phyloP scores from a whole-genome alignment of 768 basidiomycete species.

The Pulveroboletus ravenelii region DNA sequence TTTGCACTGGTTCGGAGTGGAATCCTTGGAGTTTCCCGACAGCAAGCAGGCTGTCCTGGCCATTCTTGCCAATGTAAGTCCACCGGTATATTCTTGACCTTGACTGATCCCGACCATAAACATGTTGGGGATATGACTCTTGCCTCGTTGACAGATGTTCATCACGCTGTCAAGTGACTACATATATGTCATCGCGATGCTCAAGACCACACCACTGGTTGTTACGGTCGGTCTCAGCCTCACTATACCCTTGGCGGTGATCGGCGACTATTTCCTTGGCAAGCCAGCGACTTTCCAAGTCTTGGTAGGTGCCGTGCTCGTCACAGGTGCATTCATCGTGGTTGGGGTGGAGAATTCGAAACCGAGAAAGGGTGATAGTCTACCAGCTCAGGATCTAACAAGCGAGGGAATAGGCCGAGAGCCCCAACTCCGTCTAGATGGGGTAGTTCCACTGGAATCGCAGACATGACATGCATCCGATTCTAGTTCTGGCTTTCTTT shows the following conservation, averaged over 20 bases:
- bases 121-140: background rate
- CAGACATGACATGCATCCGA: background rate
- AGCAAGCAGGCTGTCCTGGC: slow-evolving; percentile 45
- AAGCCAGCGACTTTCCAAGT: slow-evolving; percentile 56
- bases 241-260: slow-evolving; percentile 87
- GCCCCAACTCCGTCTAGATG: slow-evolving; percentile 5
- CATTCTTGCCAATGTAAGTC: slow-evolving; percentile 52
- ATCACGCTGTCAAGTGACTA: slow-evolving; percentile 85
- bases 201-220: slow-evolving; percentile 93
- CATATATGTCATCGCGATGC: slow-evolving; percentile 84
- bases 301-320: slow-evolving; percentile 69
- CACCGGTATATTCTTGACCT: background rate
- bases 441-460: slow-evolving; percentile 5
- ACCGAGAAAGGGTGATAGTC: slow-evolving; percentile 32
- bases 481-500: background rate
- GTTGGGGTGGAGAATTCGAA: slow-evolving; percentile 56
- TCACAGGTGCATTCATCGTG: slow-evolving; percentile 71
- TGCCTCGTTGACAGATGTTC: slow-evolving; percentile 51
- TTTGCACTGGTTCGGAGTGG: slow-evolving; percentile 68
- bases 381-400: slow-evolving; percentile 1
- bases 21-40: slow-evolving; percentile 69
- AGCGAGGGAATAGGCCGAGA: slow-evolving; percentile 2
- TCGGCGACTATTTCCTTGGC: slow-evolving; percentile 70
- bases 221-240: slow-evolving; percentile 90
- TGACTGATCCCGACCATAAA: background rate